A percentile compares a stretch with the other conserved stretches of the same genome.
These are phyloP conservation scores for Laburnicola sp. DNA, from an alignment of 2,329 filamentous ascomycete species.

Conservation along the genomic window DNA sequence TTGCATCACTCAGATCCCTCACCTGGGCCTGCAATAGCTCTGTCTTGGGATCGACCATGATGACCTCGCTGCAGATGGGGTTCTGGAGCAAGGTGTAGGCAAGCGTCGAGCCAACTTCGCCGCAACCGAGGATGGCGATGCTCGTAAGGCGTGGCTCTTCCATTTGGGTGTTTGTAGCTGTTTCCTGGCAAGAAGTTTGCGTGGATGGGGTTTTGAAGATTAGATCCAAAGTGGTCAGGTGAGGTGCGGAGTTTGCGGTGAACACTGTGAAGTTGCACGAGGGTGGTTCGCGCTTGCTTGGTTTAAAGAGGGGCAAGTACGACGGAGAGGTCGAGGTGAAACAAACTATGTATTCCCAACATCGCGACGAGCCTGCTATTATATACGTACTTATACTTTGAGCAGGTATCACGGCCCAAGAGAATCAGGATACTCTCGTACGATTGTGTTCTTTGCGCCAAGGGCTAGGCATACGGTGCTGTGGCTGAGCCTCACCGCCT, in stretches of 20 bases:
- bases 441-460: background rate
- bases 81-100: constrained; percentile 57
- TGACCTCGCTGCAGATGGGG: constrained; percentile 55
- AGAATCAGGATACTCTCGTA: background rate
- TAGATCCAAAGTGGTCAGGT: background rate
- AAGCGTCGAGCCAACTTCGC: constrained; percentile 56
- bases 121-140: constrained; percentile 57
- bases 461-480: background rate
- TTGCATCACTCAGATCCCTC: constrained; percentile 57
- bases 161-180: constrained; percentile 16
- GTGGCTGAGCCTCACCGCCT: background rate
- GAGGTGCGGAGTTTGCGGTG: background rate
- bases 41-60: constrained; percentile 58
- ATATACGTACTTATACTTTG: background rate
- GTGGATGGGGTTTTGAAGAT: background rate
- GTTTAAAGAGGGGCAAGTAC: background rate
- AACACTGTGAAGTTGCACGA: background rate
- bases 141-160: constrained; percentile 34
- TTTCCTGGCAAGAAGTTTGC: background rate
- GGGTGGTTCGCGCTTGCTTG: background rate
- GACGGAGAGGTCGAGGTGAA: background rate
- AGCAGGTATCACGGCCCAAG: background rate
- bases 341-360: too few species aligned
- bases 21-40: constrained; percentile 55
- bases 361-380: too few species aligned